Base-by-base conservation (phyloP, 2,329 filamentous ascomycete genomes). In the Raffaelea albimanens region DNA sequence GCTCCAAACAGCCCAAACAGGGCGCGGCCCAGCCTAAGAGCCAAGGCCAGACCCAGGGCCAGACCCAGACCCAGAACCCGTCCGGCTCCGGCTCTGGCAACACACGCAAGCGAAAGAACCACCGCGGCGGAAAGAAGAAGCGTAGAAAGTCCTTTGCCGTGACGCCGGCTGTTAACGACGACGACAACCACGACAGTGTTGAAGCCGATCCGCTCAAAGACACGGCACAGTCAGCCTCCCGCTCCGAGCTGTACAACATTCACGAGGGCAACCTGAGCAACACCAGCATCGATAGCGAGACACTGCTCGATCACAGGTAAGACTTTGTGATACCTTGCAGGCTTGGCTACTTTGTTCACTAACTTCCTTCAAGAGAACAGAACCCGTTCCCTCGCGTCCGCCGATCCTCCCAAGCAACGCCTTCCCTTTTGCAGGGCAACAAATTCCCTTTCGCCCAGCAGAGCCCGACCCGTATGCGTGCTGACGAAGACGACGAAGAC, bases 231-330 rank as follows among this genome's bases (percentile, higher is more conserved):
- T 48, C 49, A 10, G 38, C 41, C 2, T 43, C 25, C 56, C 59
- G 43, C 48, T 61, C 69, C 50, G 67, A 64, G 41, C 73, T 79
- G 60, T 78, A 78, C 59, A 62, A 68, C 55, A 61, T 73, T 50
- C 64, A 68, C 45, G 60, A 70, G 8, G 65, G 69, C 40, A 87
- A 85, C 60, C 61, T 82, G 53, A 97, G 91, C 67, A 82, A 76
- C 57, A 89, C 86, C 1, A 97, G 91, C 63, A 70, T 97, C 53
- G 91, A 96, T 56, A 96, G 89, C 63, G 84, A 95, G 61, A 83
- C 80, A 8, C 69, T 97, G 55, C 70, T 97, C 18, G 91, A 97
- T 65, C 91, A 97, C 64, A 79, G 88, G 81, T 85, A 67, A 52
- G 67, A 53, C n/a, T n/a, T n/a, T n/a, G n/a, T n/a, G n/a, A n/a